These are phyloP conservation scores for Sergeia podlipaevii DNA, from an alignment of 208 protist species.

Conservation along the genomic window DNA sequence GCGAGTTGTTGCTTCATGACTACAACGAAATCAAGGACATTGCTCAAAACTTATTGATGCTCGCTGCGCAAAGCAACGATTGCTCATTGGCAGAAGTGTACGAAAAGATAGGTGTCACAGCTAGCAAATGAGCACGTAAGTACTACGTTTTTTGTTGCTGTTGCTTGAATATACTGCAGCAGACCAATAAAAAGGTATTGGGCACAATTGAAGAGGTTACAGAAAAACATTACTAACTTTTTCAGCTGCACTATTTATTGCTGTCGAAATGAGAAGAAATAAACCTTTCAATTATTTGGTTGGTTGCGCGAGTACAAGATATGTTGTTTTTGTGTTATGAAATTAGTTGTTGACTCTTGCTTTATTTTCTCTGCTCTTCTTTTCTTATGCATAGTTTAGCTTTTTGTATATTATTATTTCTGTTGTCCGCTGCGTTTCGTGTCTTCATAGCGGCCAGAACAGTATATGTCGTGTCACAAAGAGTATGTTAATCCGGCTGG, in stretches of 20 bases:
- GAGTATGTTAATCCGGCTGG: constrained; percentile 85
- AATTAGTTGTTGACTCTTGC: background rate
- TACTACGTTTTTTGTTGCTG: too few relatives aligned
- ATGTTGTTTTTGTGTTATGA: background rate
- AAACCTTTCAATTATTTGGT: too few relatives aligned
- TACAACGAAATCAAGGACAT: constrained; percentile 41
- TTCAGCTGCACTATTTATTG: too few relatives aligned
- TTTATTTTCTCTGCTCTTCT: background rate
- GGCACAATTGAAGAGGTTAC: too few relatives aligned
- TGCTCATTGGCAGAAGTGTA: constrained; percentile 29
- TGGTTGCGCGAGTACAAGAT: too few relatives aligned
- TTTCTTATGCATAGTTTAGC: background rate
- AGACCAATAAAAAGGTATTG: too few relatives aligned
- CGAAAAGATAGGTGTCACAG: constrained; percentile 13
- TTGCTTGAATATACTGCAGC: too few relatives aligned
- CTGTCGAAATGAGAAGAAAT: too few relatives aligned
- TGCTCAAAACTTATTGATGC: constrained; percentile 19
- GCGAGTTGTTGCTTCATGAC: constrained; percentile 20
- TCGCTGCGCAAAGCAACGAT: constrained; percentile 18
- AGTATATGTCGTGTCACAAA: constrained; percentile 51
- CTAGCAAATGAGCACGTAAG: too few relatives aligned
- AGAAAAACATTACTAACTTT: too few relatives aligned
- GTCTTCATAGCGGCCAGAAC: background rate
- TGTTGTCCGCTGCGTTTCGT: background rate
- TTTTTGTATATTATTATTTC: background rate